Evolutionary conservation across 169 alveolate species (phyloP).

Genomic region (Plasmodium reichenowi): DNA sequence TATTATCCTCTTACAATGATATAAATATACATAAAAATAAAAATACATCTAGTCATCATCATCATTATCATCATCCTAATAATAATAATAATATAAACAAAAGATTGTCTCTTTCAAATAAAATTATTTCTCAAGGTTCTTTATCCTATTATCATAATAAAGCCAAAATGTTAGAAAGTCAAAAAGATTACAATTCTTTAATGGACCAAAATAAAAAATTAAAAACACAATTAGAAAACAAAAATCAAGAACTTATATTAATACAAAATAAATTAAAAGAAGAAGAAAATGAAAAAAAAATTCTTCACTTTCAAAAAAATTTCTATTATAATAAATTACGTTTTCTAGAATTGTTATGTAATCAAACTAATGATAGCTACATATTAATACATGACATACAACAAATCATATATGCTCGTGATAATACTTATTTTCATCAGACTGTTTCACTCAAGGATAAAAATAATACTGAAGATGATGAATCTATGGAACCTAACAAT

Average conservation of each 20-base stretch:
- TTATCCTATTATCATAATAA: constrained; percentile 38
- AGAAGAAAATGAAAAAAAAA: constrained; percentile 87
- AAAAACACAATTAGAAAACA: constrained; percentile 71
- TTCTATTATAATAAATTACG: constrained; percentile 94
- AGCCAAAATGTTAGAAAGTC: constrained; percentile 8
- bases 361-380: constrained; percentile 81
- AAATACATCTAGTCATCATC: constrained; percentile 1
- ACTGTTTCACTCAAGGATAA: constrained; percentile 42
- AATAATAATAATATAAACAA: not conserved
- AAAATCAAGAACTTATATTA: constrained; percentile 76
- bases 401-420: constrained; percentile 72
- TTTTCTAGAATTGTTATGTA: constrained; percentile 91
- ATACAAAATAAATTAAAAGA: constrained; percentile 83
- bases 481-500: not conserved
- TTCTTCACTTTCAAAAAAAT: constrained; percentile 92
- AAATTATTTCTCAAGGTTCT: constrained; percentile 22
- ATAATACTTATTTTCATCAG: constrained; percentile 63
- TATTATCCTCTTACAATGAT: not conserved
- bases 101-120: constrained; percentile 28
- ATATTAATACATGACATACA: constrained; percentile 47
- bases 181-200: constrained; percentile 27
- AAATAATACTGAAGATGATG: not conserved
- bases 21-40: not conserved
- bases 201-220: constrained; percentile 50
- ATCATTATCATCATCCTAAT: not conserved